Evolutionary conservation across 2,329 filamentous ascomycete genomes (phyloP).

Genomic region (Xylaria sp.): DNA sequence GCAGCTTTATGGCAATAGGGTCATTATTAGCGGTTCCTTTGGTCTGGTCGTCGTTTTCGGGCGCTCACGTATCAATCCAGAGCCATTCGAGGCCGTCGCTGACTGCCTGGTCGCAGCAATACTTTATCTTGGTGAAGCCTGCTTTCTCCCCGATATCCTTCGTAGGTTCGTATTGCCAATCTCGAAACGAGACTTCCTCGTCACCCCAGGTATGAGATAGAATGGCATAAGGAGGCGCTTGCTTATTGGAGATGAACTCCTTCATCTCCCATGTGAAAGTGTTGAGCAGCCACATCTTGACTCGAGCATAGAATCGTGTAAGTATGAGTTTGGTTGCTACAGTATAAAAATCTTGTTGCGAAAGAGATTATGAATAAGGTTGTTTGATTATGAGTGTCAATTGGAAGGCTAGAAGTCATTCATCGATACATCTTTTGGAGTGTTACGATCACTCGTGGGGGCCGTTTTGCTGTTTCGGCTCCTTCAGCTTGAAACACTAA

Average conservation of each 20-base stretch:
- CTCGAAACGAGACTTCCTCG: constrained; percentile 29
- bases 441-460: neutral
- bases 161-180: constrained; percentile 4
- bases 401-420: neutral
- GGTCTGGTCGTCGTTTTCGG: neutral
- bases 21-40: neutral
- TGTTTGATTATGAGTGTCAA: neutral
- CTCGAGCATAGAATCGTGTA: neutral
- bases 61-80: constrained; percentile 34
- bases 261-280: constrained; percentile 17
- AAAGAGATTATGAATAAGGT: neutral
- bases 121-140: constrained; percentile 23
- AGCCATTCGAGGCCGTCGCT: constrained; percentile 24
- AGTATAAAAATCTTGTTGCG: neutral
- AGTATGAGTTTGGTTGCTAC: neutral
- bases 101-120: constrained; percentile 22
- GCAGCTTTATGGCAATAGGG: constrained; percentile 29
- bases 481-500: neutral
- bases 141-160: constrained; percentile 5
- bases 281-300: constrained; percentile 32
- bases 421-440: neutral
- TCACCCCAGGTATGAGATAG: constrained; percentile 35
- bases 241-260: constrained; percentile 29
- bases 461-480: neutral
- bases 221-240: constrained; percentile 29